Conservation (phyloP, 371 early-diverging fungal genomes). For the Quaeritorhiza haematococci region DNA sequence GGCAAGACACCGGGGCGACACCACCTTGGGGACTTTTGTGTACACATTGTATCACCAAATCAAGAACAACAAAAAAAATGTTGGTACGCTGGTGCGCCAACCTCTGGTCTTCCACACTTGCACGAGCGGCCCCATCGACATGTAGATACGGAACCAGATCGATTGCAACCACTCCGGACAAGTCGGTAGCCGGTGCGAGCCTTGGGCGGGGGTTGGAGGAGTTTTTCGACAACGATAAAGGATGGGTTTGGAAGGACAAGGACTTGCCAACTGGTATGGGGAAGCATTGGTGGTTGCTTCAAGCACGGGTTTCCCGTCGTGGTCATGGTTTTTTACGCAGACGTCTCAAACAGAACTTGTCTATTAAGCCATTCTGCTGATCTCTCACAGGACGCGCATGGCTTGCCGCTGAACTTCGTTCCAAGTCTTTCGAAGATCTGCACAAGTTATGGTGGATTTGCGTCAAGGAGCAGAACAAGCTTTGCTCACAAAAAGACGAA, state of each 20-base stretch:
- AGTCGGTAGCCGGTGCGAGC: too few species aligned
- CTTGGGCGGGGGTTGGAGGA: slow-evolving; percentile 74
- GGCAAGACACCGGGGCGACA: too few species aligned
- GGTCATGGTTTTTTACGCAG: not conserved
- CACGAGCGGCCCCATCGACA: not conserved
- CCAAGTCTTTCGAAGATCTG: slow-evolving; percentile 92
- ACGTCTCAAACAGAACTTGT: not conserved
- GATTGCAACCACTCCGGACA: slow-evolving; percentile 27
- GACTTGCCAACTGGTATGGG: slow-evolving; percentile 29
- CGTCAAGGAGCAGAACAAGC: slow-evolving; percentile 89
- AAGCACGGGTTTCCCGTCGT: not conserved
- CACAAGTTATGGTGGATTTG: slow-evolving; percentile 93
- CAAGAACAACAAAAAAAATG: too few species aligned
- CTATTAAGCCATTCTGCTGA: not conserved
- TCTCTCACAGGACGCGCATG: slow-evolving; percentile 75
- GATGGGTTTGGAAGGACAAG: slow-evolving; percentile 39
- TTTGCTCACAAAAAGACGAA: slow-evolving; percentile 83
- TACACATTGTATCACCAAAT: too few species aligned
- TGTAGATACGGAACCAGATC: too few species aligned
- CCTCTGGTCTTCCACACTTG: not conserved
- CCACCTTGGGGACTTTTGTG: too few species aligned
- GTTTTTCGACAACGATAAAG: slow-evolving; percentile 74
- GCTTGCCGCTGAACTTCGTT: slow-evolving; percentile 82
- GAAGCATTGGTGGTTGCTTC: not conserved
- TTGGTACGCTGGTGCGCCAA: too few species aligned